Base-by-base conservation (phyloP, 208 protist genomes). In the Wallacemonas sp. region DNA sequence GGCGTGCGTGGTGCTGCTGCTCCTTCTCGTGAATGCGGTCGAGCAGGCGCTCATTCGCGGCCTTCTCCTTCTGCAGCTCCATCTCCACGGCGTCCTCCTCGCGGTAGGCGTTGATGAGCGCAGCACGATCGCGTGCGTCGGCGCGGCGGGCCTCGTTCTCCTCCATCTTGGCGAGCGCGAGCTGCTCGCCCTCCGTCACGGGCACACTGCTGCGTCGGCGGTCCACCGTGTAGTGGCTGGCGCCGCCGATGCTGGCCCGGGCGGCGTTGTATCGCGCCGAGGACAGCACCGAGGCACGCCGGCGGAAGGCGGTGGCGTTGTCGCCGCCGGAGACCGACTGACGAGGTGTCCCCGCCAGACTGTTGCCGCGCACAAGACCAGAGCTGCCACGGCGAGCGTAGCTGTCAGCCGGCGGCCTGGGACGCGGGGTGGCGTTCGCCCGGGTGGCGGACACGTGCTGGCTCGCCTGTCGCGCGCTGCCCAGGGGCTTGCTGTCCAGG, bases 151-250 rank as follows among this genome's bases (percentile, higher is more conserved):
- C 41, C 42, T 91, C 88, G 41, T 81, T 78, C 29, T 87, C 78
- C 52, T 79, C 63, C 85, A 94, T 89, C 14, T 67, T 55, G 33
- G 82, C 78, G 38, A 92, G 23, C 31, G 81, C 82, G 18, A 77
- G 16, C 4, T 45, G 36, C 70, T 92, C 82, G 2, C 61, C 78
- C 23, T 79, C 76, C n/a, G 83, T 85, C 55, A 92, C 29, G 41
- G 12, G n/a, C 14, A 16, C 20, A 32, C 41, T 48, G 23, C 31
- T n/a, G 41, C 55, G 31, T 22, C 29, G 12, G 61, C 22, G 66
- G 42, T 67, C 62, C 41, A 52, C 45, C 52, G 72, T 68, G 8
- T 76, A 57, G 18, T 57, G 26, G 39, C 65, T 49, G 33, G 68
- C 63, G 41, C 82, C 52, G 5, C 75, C 73, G 62, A 57, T 72